Conservation (phyloP, 306 rosid genomes). For the Sicyos baderoa region DNA sequence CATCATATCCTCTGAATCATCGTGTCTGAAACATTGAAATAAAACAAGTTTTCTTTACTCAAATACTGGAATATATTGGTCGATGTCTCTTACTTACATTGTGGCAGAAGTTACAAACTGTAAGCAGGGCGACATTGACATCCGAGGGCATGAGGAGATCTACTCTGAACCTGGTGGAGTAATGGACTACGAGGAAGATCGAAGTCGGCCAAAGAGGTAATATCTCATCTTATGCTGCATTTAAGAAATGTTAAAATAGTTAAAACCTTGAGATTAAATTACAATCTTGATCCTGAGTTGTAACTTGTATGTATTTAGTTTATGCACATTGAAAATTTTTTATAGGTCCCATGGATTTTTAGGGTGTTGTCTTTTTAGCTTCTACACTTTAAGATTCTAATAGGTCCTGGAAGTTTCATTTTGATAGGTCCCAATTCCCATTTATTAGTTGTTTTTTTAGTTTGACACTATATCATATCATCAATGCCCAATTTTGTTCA, state of each 20-base stretch:
- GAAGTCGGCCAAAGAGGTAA: slow-evolving; percentile 92
- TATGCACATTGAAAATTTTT: background rate
- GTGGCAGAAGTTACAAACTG: slow-evolving; percentile 99
- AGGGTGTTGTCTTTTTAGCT: background rate
- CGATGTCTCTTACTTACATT: slow-evolving; percentile 96
- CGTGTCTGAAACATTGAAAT: slow-evolving; percentile 15
- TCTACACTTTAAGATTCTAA: background rate
- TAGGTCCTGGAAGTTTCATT: background rate
- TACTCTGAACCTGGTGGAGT: slow-evolving; percentile 99
- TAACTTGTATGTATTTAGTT: no score
- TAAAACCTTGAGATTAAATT: background rate
- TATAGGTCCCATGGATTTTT: background rate
- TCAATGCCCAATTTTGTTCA: background rate
- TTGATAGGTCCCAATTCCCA: background rate
- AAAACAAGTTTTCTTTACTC: slow-evolving; percentile 18
- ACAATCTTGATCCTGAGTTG: no score
- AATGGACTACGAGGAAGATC: slow-evolving; percentile 98
- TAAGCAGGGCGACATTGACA: slow-evolving; percentile 95
- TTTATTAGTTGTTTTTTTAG: background rate
- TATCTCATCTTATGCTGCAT: background rate
- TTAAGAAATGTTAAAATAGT: background rate
- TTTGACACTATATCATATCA: background rate
- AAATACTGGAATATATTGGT: slow-evolving; percentile 57
- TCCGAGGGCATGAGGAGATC: slow-evolving; percentile 97
- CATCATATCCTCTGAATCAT: slow-evolving; percentile 10